Conservation (phyloP, 805 yeast species). For the Zygosaccharomyces kombuchaensis region DNA sequence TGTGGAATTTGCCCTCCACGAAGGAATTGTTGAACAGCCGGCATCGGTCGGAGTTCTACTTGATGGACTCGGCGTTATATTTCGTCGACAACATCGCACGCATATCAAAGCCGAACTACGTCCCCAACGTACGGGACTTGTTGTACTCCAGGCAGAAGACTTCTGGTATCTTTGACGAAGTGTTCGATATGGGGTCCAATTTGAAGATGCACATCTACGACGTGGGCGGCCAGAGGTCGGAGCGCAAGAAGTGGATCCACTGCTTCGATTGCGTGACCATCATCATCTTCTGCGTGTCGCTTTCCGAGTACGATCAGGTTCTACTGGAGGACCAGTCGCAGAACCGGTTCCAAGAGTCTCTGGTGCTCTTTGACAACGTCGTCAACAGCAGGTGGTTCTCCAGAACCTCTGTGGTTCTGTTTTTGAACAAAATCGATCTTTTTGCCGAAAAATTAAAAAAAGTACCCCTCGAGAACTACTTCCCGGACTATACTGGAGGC, state of each 20-base stretch:
- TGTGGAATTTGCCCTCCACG: slow-evolving; percentile 60
- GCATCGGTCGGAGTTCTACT: slow-evolving; percentile 67
- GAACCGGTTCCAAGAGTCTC: slow-evolving; percentile 75
- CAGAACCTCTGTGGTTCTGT: slow-evolving; percentile 77
- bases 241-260: slow-evolving; percentile 95
- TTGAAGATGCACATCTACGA: slow-evolving; percentile 64
- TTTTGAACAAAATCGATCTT: slow-evolving; percentile 85
- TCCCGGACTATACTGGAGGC: slow-evolving; percentile 93
- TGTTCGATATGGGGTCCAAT: slow-evolving; percentile 64
- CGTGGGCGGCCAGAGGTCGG: slow-evolving; percentile 95
- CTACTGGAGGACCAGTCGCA: slow-evolving; percentile 71
- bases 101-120: slow-evolving; percentile 54
- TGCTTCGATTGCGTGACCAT: slow-evolving; percentile 90
- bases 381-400: slow-evolving; percentile 92
- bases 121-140: slow-evolving; percentile 74
- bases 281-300: slow-evolving; percentile 85
- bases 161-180: slow-evolving; percentile 83
- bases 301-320: slow-evolving; percentile 87
- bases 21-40: slow-evolving; percentile 46
- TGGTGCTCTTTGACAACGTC: slow-evolving; percentile 82
- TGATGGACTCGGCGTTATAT: slow-evolving; percentile 80
- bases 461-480: slow-evolving; percentile 75
- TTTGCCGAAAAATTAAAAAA: slow-evolving; percentile 79
- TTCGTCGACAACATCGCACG: slow-evolving; percentile 60
- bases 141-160: slow-evolving; percentile 87